A percentile compares a stretch with the other conserved stretches of the same genome.
Evolutionary conservation across 2,329 filamentous ascomycete genomes (phyloP).

Genomic region (Aspergillus carbonarius): DNA sequence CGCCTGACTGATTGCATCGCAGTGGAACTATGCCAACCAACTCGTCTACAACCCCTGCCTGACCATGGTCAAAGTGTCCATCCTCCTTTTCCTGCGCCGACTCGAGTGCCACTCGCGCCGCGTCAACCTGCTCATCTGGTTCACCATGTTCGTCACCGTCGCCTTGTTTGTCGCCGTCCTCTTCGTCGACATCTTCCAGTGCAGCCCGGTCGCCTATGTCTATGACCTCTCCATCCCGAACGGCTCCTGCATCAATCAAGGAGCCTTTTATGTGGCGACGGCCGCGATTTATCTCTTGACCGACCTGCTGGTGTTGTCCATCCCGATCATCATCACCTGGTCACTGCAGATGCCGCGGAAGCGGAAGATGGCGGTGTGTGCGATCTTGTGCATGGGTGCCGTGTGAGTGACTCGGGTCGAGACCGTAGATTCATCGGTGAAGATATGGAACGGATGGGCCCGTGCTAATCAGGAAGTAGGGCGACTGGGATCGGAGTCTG

Average conservation of each 20-base stretch:
- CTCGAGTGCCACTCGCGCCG: conserved; percentile 26
- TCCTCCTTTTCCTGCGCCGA: conserved; percentile 31
- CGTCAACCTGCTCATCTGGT: conserved; percentile 24
- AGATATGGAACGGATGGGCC: no score
- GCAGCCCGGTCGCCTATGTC: conserved; percentile 25
- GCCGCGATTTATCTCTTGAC: conserved; percentile 32
- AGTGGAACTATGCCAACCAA: conserved; percentile 30
- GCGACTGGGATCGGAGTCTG: conserved; percentile 30
- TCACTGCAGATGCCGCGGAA: conserved; percentile 28
- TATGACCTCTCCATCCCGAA: conserved; percentile 21
- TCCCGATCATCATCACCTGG: conserved; percentile 33
- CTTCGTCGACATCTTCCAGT: conserved; percentile 34
- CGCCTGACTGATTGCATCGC: not conserved
- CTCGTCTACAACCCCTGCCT: conserved; percentile 32
- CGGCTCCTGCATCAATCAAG: conserved; percentile 30
- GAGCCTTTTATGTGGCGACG: conserved; percentile 28
- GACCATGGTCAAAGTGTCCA: conserved; percentile 30
- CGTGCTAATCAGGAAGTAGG: conserved; percentile 14
- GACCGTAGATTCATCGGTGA: not conserved
- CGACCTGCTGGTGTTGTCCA: conserved; percentile 30
- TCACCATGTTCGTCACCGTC: conserved; percentile 19
- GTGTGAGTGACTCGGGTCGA: conserved; percentile 25
- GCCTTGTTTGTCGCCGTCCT: conserved; percentile 24
- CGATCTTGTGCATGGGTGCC: conserved; percentile 29
- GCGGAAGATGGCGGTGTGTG: conserved; percentile 30